Evolutionary conservation across 192 early-diverging fungal genomes (phyloP).

Genomic region (Entomortierella beljakovae): DNA sequence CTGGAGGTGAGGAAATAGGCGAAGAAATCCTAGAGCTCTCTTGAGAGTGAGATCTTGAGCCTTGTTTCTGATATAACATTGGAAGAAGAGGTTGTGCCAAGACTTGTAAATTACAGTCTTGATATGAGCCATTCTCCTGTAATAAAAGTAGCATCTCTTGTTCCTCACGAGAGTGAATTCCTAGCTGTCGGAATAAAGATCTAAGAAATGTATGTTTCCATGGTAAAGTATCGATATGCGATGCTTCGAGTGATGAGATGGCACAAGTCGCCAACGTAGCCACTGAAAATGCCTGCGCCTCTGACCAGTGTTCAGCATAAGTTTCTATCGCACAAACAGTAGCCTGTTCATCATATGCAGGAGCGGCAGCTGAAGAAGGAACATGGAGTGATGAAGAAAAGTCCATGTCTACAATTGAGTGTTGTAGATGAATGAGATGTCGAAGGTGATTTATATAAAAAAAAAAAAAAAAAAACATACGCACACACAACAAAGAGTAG

Average conservation of each 20-base stretch:
- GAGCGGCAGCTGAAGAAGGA: neutral
- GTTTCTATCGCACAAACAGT: constrained; percentile 51
- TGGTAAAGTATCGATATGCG: constrained; percentile 37
- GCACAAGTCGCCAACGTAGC: constrained; percentile 43
- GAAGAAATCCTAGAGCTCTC: constrained; percentile 10
- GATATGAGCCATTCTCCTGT: constrained; percentile 45
- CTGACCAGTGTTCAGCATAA: constrained; percentile 50
- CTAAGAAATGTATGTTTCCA: constrained; percentile 52
- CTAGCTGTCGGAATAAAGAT: constrained; percentile 35
- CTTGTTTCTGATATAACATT: neutral
- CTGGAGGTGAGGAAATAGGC: constrained; percentile 27
- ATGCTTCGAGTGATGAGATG: constrained; percentile 36
- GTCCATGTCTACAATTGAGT: neutral
- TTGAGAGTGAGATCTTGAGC: neutral
- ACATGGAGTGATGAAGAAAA: neutral
- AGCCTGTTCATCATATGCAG: constrained; percentile 23
- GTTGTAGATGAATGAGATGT: neutral
- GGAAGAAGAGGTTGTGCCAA: constrained; percentile 44
- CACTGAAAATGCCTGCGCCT: constrained; percentile 42
- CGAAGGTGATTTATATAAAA: too few species aligned
- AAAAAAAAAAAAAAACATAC: too few species aligned
- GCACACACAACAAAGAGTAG: too few species aligned
- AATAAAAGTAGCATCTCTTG: constrained; percentile 45
- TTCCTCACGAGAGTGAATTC: constrained; percentile 37
- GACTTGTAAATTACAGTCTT: constrained; percentile 47